Evolutionary conservation across 345 rosid genomes (phyloP), one percentile per base, ranked within the genome.

Genomic region (Geranium rotundifolium): DNA sequence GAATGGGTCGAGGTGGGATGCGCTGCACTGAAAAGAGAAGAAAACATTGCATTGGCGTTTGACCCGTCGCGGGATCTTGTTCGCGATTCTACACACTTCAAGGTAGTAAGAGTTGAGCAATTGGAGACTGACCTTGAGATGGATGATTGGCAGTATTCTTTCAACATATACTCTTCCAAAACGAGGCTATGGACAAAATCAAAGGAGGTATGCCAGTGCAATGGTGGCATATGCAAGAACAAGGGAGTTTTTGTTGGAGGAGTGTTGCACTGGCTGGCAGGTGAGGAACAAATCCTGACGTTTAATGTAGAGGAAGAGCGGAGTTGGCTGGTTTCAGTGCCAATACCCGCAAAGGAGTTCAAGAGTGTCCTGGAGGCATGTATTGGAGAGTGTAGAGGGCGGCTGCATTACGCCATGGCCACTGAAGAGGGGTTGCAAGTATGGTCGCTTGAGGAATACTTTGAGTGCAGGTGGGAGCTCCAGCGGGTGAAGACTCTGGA

Each of bases 391-490:
- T 68, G 67, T 19, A 63, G 70, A 27, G 73, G 72, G 19, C 46
- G 17, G 4, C 29, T 80, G 58, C 67, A 71, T 52, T 77, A 72
- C 23, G 37, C 72, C 7, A 34, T 68, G 66, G 27, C 72, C 57
- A 77, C 77, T 29, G 74, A 70, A 58, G 63, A 58, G 10, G 81
- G 84, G 59, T 9, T 77, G 39, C 79, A 72, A 2, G 31, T 77
- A 12, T 80, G 84, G 84, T 19, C 37, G 54, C 75, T 80, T 19
- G 81, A 80, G 54, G 76, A 80, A 23, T 65, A 70, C 65, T 77
- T 72, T 59, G 81, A 80, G 18, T 64, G 54, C 49, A 75, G 12
- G 0, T 80, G 84, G 84, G 70, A 70, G 9, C 64, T 80, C 23
- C 56, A 68, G 60, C 29, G 46, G 29, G 20, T 72, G 0, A 75